These are phyloP conservation scores for Starmerella bombi DNA, from an alignment of 805 yeast genomes.

Conservation along the genomic window DNA sequence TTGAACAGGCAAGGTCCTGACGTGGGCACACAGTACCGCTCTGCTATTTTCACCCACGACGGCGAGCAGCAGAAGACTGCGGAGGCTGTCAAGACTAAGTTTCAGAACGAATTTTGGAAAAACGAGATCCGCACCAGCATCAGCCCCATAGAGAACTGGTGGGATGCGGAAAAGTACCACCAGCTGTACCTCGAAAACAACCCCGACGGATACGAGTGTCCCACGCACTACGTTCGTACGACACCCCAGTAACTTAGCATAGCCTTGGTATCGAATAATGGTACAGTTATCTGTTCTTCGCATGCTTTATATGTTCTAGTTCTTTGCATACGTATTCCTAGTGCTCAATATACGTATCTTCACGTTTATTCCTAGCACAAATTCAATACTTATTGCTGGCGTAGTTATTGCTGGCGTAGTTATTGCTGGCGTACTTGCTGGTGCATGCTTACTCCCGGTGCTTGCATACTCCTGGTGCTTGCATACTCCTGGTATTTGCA, in stretches of 20 bases:
- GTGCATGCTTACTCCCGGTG: too few relatives aligned
- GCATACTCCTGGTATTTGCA: too few relatives aligned
- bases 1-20: conserved; percentile 77
- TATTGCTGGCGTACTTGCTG: too few relatives aligned
- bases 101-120: conserved; percentile 69
- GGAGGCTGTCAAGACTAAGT: conserved; percentile 33
- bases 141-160: conserved; percentile 54
- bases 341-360: neutral
- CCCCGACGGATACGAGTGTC: conserved; percentile 81
- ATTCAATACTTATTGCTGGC: too few relatives aligned
- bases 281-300: too few relatives aligned
- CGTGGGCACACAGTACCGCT: conserved; percentile 77
- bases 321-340: neutral
- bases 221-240: conserved; percentile 70
- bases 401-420: too few relatives aligned
- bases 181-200: conserved; percentile 68
- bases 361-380: too few relatives aligned
- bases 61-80: conserved; percentile 40
- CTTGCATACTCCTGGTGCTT: too few relatives aligned
- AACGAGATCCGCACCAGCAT: conserved; percentile 54
- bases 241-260: conserved; percentile 28
- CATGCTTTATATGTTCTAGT: too few relatives aligned
- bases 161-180: conserved; percentile 94
- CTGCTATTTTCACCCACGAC: conserved; percentile 57
- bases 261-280: too few relatives aligned